These are phyloP conservation scores for Candida glucosophila DNA, from an alignment of 1,139 yeast genomes.

Conservation along the genomic window DNA sequence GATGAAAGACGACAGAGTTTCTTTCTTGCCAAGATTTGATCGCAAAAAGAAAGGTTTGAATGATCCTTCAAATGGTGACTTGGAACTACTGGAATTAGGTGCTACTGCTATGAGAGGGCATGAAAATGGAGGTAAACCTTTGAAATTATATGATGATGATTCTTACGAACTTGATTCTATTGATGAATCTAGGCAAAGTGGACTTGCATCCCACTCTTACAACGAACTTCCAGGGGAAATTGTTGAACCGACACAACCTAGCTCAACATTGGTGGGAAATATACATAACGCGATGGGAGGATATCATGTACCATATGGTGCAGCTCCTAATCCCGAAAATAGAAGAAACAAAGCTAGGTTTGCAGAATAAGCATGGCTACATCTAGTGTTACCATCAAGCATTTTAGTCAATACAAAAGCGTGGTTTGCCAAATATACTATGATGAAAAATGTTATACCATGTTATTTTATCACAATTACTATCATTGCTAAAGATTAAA, in stretches of 20 bases:
- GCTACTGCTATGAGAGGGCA: constrained; percentile 82
- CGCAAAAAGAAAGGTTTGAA: constrained; percentile 36
- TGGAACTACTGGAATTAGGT: constrained; percentile 83
- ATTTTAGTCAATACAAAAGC: constrained; percentile 20
- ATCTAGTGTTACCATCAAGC: constrained; percentile 2
- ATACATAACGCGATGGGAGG: constrained; percentile 26
- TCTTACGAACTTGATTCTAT: no score
- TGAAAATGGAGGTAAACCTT: constrained; percentile 32
- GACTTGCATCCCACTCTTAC: no score
- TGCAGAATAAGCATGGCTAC: constrained; percentile 1
- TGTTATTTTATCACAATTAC: constrained; percentile 36
- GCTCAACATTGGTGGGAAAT: constrained; percentile 37
- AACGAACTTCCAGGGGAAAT: no score
- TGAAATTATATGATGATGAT: constrained; percentile 26
- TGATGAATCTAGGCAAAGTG: constrained; percentile 13
- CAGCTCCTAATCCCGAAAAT: constrained; percentile 2
- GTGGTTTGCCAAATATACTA: constrained; percentile 39
- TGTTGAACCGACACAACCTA: constrained; percentile 36
- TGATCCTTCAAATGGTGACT: constrained; percentile 52
- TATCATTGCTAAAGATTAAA: constrained; percentile 11
- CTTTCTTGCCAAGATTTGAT: constrained; percentile 63
- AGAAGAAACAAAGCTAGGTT: no score
- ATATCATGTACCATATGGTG: constrained; percentile 9
- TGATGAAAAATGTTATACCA: constrained; percentile 43
- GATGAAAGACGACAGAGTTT: constrained; percentile 92